Base-by-base conservation (phyloP, 192 early-diverging fungal species). In the Chytriomyces hyalinus region DNA sequence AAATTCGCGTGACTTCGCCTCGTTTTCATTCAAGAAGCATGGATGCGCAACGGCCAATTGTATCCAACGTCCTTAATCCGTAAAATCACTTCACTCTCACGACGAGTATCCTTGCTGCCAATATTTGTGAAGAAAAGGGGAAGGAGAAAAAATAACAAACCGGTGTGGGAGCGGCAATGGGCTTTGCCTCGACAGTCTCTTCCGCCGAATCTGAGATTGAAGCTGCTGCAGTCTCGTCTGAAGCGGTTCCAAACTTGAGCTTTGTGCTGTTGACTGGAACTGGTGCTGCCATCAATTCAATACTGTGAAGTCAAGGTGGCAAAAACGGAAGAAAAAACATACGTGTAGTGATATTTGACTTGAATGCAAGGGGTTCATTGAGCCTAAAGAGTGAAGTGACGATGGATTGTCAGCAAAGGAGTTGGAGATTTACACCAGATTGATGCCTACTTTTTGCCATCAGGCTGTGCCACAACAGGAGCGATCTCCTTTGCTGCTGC, bases 331-430 rank as follows among this genome's bases (percentile, higher is more conserved):
- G 49, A 71, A 71, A 59, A 59, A 43, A 71, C 69, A 48, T 20
- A 63, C 60, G 73, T 60, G 61, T n/a, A n/a, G 73, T 6, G 22
- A 75, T 64, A 47, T 65, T 75, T 9, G 73, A 64, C 36, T 75
- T 75, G 63, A 75, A 75, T 13, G 64, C 43, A 51, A 66, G 46
- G 13, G 24, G n/a, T 49, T 68, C 67, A 48, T 26, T 15, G 26
- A 65, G 22, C 53, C 53, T 65, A 4, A 36, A 26, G 26, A 36
- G 22, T 15, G 3, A 1, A 6, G 63, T 13, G 26, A 15, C 53
- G 63, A 65, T 15, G 11, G n/a, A 15, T 65, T 20, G 36, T 36
- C 36, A 36, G 36, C 36, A 36, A 65, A 36, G 63, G 63, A 1
- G 63, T 13, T 65, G n/a, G 22, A 26, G n/a, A 26, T 15, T 65